Evolutionary conservation across 108 stramenopile species (phyloP), one percentile per base, ranked within the genome.

Genomic region (Nitzschia putrida): DNA sequence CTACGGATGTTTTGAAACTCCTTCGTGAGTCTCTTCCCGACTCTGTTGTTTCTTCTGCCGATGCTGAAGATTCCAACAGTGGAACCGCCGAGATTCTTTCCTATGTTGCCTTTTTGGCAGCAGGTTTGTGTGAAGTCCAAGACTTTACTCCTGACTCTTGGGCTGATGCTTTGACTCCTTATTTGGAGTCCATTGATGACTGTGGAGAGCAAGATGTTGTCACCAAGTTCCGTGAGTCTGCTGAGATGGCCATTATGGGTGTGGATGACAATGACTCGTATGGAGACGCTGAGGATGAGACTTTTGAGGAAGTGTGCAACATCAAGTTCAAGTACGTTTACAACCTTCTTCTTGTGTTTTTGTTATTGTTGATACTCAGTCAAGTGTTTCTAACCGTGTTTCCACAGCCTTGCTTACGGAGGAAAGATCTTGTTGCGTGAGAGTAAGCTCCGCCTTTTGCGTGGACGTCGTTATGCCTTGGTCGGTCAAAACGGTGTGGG

Each of bases 401-500:
- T 25, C 3, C 47, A 16, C 82, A 90, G 88, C 45, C 73, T 99
- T 40, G 98, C 98, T 29, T 99, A 98, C 84, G 98, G 97, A 53
- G 97, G 97, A 52, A 97, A 97, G 79, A 98, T 99, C 59, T 77
- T 99, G 25, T 80, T 99, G 52, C 95, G 97, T 76, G 92, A 96
- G 75, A 97, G 96, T 45, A 88, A 93, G 63, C 78, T 99, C 34
- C 83, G 87, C 24, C 71, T 99, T 71, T 82, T 95, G 68, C 83
- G 99, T n/a, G 97, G 97, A 24, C 95, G 93, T 59, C 89, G 94
- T 26, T 98, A 99, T 74, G 99, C 95, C 14, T 82, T 99, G 26
- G 89, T 99, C 54, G 97, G 97, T 20, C 90, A 89, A 57, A 98
- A 99, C 74, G 96, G 96, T 57, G 95, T 92, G 4, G 99, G 98